These are phyloP conservation scores for Astrocystis sublimbata DNA, from an alignment of 495 filamentous ascomycete genomes.

Conservation along the genomic window DNA sequence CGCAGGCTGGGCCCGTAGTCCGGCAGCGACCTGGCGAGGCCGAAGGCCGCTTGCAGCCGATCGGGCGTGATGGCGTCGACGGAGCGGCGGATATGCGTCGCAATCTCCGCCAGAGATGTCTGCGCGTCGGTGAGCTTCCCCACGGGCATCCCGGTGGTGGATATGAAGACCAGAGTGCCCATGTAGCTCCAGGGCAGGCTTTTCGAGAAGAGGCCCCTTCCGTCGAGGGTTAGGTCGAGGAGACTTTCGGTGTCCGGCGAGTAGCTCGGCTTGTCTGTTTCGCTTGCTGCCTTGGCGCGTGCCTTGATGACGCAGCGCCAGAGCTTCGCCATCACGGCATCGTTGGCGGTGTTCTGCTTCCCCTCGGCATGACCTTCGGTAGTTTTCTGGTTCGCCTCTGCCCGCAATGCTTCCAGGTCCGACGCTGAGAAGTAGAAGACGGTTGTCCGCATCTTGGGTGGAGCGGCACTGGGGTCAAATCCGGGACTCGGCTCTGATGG, in stretches of 20 bases:
- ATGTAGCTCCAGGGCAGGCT: background rate
- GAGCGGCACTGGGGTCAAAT: background rate
- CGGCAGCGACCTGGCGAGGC: background rate
- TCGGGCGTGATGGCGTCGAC: background rate
- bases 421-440: background rate
- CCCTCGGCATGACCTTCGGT: background rate
- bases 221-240: background rate
- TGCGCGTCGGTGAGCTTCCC: background rate
- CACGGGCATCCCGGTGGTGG: background rate
- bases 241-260: background rate
- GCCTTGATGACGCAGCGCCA: background rate
- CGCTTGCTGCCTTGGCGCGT: background rate
- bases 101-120: background rate
- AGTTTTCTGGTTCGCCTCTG: background rate
- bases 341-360: background rate
- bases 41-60: background rate
- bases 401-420: background rate
- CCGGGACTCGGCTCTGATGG: background rate
- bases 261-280: background rate
- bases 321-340: background rate
- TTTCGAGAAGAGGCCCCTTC: background rate
- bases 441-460: background rate
- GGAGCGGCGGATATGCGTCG: background rate
- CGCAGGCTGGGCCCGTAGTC: background rate
- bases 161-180: background rate